Base-by-base conservation (phyloP, 192 early-diverging fungal genomes). In the Backusella psychrophila region DNA sequence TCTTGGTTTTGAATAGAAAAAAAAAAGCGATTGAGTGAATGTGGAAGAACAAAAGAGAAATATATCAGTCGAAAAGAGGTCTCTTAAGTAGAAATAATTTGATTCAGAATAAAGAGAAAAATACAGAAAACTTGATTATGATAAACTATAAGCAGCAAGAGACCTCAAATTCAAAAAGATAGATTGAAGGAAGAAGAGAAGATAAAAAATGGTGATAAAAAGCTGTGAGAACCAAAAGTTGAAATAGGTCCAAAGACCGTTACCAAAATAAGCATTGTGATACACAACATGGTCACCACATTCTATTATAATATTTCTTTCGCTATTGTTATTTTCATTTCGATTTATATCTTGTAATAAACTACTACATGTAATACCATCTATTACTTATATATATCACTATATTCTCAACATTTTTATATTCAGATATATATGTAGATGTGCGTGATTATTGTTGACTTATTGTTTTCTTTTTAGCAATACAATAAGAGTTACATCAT, bases 51-150 rank as follows among this genome's bases (percentile, higher is more conserved):
- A 39, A 41, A 38, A 41, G 35, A 41, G 21, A 69, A 69, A 23
- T 63, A 63, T 14, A 63, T 63, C 56, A 63, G 4, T 63, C 56
- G 56, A 63, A 63, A 63, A 63, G 56, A 63, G 56, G 56, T 29
- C 56, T 63, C 56, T 63, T 26, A 63, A n/a, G 14, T 9, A 63
- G n/a, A 29, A 63, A 63, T 63, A 63, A 63, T 63, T 63, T 63
- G 56, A 23, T 63, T 63, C 56, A 63, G 26, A 63, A 63, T 63
- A 63, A 12, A 63, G 56, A 63, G 12, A 63, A 63, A 59, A 63
- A 63, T 23, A 63, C 56, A 63, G 56, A 63, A 63, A 63, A 63
- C 56, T 63, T 63, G 56, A 63, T 63, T 14, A 29, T 63, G 56
- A 63, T 63, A 63, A 63, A 63, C 29, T 63, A 63, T 63, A 63